Percentiles rank a stretch among this genome's conserved stretches.
These are phyloP conservation scores for Colletotrichum sp. DNA, from an alignment of 2,329 filamentous ascomycete genomes.

Conservation along the genomic window DNA sequence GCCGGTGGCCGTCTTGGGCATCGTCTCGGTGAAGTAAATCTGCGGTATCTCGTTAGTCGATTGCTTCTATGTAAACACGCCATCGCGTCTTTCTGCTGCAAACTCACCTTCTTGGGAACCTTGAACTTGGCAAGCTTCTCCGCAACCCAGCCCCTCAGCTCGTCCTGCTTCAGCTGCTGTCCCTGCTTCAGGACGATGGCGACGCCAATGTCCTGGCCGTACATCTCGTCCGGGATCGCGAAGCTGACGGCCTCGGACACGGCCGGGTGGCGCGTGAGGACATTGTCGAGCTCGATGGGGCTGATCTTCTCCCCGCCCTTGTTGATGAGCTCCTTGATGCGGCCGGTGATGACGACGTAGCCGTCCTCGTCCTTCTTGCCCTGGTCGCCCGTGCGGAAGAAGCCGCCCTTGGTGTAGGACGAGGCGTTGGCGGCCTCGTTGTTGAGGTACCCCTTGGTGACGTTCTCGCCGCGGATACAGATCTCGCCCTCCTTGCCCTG, in stretches of 20 bases:
- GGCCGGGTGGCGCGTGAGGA: conserved; percentile 73
- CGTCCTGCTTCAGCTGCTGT: conserved; percentile 58
- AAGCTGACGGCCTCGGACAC: conserved; percentile 84
- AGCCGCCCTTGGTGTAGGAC: conserved; percentile 76
- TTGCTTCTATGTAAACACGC: not conserved
- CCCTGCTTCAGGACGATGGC: conserved; percentile 77
- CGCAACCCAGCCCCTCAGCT: conserved; percentile 71
- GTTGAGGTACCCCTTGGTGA: conserved; percentile 86
- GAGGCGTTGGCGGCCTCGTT: conserved; percentile 77
- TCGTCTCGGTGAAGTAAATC: conserved; percentile 82
- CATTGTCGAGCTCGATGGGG: conserved; percentile 87
- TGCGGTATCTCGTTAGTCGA: conserved; percentile 30
- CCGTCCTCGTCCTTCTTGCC: conserved; percentile 81
- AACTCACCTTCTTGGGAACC: conserved; percentile 76
- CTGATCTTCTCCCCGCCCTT: conserved; percentile 91
- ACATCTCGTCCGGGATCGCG: conserved; percentile 81
- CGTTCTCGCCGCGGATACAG: conserved; percentile 81
- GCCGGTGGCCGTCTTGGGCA: conserved; percentile 92
- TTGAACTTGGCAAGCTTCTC: conserved; percentile 83
- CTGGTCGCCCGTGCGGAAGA: conserved; percentile 89
- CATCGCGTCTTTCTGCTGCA: not conserved
- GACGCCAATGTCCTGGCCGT: conserved; percentile 81
- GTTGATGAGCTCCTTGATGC: conserved; percentile 93
- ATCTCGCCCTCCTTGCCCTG: conserved; percentile 80
- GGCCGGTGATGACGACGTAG: conserved; percentile 85